Percentiles rank a stretch among this genome's conserved stretches.
These are phyloP conservation scores for Amniculicola lignicola DNA, from an alignment of 495 filamentous ascomycete genomes.

Conservation along the genomic window DNA sequence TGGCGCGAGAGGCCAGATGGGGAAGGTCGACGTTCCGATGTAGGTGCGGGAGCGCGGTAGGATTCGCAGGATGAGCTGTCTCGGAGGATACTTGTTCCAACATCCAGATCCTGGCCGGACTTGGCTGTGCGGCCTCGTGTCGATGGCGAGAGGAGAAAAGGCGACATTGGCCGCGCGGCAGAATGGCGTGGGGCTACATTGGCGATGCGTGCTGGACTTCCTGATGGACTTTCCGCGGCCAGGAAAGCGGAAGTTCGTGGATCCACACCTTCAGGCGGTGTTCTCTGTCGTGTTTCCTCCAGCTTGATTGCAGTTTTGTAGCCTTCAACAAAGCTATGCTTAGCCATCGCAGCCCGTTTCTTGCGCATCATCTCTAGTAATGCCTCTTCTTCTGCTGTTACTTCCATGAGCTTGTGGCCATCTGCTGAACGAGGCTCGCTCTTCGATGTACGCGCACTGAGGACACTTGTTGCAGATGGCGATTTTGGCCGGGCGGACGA, in stretches of 20 bases:
- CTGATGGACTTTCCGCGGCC: constrained; percentile 22
- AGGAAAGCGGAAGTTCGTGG: constrained; percentile 32
- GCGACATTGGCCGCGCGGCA: constrained; percentile 1
- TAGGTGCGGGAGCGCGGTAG: not conserved
- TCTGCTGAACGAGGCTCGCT: constrained; percentile 24
- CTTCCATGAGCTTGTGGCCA: constrained; percentile 66
- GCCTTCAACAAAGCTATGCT: constrained; percentile 63
- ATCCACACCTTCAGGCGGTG: constrained; percentile 6
- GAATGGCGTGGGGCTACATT: not conserved
- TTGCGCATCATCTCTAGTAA: constrained; percentile 76
- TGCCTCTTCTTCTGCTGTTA: constrained; percentile 81
- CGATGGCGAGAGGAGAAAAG: constrained; percentile 12
- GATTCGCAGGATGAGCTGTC: constrained; percentile 30
- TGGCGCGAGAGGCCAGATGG: constrained; percentile 1
- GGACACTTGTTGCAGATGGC: constrained; percentile 17
- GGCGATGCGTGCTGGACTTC: constrained; percentile 5
- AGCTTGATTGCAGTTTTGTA: constrained; percentile 36
- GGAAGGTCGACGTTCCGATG: not conserved
- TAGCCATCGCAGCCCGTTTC: constrained; percentile 72
- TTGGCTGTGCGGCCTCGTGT: constrained; percentile 11
- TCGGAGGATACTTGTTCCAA: constrained; percentile 20
- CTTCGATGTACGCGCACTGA: constrained; percentile 13
- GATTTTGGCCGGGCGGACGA: constrained; percentile 17
- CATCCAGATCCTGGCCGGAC: not conserved
- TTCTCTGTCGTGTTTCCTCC: constrained; percentile 10